phyloP scores from a whole-genome alignment of 2,329 filamentous ascomycete genomes.

The Botrytis paeoniae region DNA sequence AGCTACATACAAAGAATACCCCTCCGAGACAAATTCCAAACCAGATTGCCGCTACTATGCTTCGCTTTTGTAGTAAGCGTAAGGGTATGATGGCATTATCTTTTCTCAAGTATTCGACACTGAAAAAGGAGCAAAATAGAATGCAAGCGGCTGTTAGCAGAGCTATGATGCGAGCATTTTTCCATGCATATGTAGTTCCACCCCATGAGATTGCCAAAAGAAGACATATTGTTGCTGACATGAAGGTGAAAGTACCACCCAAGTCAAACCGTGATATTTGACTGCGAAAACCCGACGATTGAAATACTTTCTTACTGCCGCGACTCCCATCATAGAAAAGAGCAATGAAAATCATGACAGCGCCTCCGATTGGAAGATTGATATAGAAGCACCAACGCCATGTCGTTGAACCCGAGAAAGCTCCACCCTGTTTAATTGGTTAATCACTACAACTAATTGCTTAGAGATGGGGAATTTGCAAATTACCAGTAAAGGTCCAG shows the following conservation, averaged over 20 bases:
- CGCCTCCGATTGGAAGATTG: neutral
- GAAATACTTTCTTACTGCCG: too few species aligned
- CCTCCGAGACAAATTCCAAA: neutral
- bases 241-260: neutral
- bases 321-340: neutral
- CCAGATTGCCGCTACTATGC: neutral
- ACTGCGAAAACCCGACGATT: neutral
- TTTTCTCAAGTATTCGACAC: neutral
- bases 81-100: neutral
- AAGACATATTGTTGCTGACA: constrained; percentile 33
- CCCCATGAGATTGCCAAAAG: constrained; percentile 38
- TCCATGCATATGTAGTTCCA: constrained; percentile 37
- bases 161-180: constrained; percentile 33
- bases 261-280: neutral
- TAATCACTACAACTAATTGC: too few species aligned
- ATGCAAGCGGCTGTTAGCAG: constrained; percentile 20
- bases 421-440: too few species aligned
- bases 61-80: neutral
- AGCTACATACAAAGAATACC: neutral
- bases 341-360: neutral
- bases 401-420: neutral
- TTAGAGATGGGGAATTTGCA: too few species aligned
- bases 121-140: neutral
- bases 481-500: neutral
- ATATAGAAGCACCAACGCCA: too few species aligned